A percentile compares a stretch with the other conserved stretches of the same genome.
phyloP scores from a whole-genome alignment of 805 yeast species.

The Torulaspora delbrueckii region DNA sequence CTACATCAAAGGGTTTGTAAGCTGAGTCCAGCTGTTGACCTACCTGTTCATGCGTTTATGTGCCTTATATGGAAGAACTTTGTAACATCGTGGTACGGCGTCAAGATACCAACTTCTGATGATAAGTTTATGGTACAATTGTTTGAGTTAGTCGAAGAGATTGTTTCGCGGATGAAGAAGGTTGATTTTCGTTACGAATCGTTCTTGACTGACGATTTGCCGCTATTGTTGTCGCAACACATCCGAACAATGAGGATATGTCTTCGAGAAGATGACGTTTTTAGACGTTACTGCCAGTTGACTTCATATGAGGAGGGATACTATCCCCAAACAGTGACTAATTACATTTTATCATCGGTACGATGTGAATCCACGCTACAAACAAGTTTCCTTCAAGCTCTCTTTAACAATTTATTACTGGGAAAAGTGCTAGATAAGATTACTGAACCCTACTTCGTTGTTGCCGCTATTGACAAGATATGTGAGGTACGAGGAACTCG shows the following conservation, averaged over 20 bases:
- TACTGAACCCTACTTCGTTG: conserved; percentile 27
- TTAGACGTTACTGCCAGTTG: conserved; percentile 13
- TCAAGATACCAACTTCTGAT: conserved; percentile 28
- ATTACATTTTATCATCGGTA: conserved; percentile 11
- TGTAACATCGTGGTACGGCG: conserved; percentile 31
- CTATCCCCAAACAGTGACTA: conserved; percentile 20
- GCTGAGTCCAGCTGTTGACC: conserved; percentile 10
- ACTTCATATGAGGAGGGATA: conserved; percentile 12
- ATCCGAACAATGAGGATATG: conserved; percentile 7
- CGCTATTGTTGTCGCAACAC: conserved; percentile 25
- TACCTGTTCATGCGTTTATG: conserved; percentile 25
- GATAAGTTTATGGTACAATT: conserved; percentile 19
- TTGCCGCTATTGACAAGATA: conserved; percentile 18
- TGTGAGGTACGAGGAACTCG: conserved; percentile 6
- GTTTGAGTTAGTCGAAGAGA: conserved; percentile 16
- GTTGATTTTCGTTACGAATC: conserved; percentile 12
- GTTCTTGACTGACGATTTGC: conserved; percentile 26
- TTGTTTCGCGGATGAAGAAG: conserved; percentile 8
- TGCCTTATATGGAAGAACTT: conserved; percentile 28
- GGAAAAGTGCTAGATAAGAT: conserved; percentile 25
- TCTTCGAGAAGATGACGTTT: not conserved
- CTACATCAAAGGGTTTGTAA: conserved; percentile 15
- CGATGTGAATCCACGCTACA: conserved; percentile 21
- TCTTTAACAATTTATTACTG: conserved; percentile 23
- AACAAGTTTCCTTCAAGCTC: conserved; percentile 21